Conservation (phyloP, 2,329 filamentous ascomycete genomes). For the Phaeosphaeriaceae sp. region DNA sequence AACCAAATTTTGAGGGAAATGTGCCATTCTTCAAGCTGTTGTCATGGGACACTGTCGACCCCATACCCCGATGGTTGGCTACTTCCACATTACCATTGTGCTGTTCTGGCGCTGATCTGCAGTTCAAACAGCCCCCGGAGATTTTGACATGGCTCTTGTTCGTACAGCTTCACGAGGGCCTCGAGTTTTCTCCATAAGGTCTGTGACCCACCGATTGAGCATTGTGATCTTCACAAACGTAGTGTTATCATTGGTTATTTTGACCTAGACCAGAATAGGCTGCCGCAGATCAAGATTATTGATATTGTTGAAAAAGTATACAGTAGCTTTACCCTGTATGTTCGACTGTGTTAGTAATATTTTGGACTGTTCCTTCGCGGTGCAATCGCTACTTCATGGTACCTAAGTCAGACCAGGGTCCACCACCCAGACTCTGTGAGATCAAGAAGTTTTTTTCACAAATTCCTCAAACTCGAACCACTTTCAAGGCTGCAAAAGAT, state of each 20-base stretch:
- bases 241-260: conserved; percentile 8
- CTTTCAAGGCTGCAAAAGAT: background rate
- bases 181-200: conserved; percentile 8
- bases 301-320: too few species aligned
- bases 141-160: conserved; percentile 7
- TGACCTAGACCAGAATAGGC: background rate
- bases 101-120: too few species aligned
- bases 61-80: background rate
- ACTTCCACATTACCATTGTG: background rate
- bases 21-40: background rate
- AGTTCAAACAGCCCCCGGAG: too few species aligned
- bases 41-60: background rate
- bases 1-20: background rate
- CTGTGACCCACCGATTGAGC: conserved; percentile 6
- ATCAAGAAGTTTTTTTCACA: too few species aligned
- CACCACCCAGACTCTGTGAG: too few species aligned
- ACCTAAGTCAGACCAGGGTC: too few species aligned
- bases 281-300: conserved; percentile 5
- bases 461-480: background rate
- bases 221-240: conserved; percentile 1
- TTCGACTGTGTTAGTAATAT: too few species aligned
- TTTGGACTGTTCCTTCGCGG: too few species aligned
- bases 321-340: too few species aligned
- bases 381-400: too few species aligned
- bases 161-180: conserved; percentile 2